A percentile compares a stretch with the other conserved stretches of the same genome.
Evolutionary conservation across 129 eudicot species (phyloP).

Genomic region (Flaveria sonorensis): DNA sequence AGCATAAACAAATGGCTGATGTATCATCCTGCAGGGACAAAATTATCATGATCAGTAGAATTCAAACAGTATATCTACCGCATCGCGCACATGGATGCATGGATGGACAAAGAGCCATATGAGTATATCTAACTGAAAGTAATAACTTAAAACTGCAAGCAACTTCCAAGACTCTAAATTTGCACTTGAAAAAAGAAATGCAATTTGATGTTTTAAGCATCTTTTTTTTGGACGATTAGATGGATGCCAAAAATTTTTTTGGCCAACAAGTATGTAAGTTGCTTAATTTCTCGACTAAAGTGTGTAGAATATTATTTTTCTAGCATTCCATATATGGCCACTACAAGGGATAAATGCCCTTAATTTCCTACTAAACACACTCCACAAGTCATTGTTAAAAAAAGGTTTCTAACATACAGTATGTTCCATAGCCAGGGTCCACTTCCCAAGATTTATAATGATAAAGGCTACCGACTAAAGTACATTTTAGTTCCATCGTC

Average conservation of each 20-base stretch:
- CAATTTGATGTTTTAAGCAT: neutral
- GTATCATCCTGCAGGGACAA: conserved; percentile 60
- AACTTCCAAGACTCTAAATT: conserved; percentile 3
- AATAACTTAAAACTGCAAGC: neutral
- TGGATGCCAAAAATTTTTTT: neutral
- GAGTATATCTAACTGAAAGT: neutral
- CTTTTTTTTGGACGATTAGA: neutral
- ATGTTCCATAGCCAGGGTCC: no score
- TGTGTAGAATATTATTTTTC: neutral
- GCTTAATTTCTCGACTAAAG: neutral
- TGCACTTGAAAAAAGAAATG: neutral
- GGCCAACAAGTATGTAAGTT: neutral
- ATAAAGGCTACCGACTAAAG: no score
- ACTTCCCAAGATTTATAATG: no score
- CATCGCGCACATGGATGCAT: conserved; percentile 2
- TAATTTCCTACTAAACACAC: no score
- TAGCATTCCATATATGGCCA: neutral
- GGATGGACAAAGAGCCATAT: neutral
- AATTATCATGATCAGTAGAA: neutral
- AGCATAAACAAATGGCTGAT: conserved; percentile 74
- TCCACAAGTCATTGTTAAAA: no score
- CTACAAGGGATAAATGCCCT: neutral
- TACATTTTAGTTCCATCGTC: no score
- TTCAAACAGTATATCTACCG: neutral
- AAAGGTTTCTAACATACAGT: no score